These are phyloP conservation scores for Triadica sebifera DNA, from an alignment of 345 rosid genomes.

Conservation along the genomic window DNA sequence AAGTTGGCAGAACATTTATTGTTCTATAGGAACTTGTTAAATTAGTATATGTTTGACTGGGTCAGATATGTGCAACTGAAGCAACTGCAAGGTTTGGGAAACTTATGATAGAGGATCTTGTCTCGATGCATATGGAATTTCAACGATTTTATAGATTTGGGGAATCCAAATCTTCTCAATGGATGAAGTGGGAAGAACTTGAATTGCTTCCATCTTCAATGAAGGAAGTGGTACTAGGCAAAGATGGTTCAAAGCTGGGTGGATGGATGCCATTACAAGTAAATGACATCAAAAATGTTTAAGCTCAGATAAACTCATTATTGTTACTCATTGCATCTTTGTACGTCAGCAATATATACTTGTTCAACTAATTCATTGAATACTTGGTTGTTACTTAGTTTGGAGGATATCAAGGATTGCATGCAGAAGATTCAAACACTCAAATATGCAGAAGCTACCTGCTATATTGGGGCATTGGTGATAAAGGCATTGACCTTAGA, in stretches of 20 bases:
- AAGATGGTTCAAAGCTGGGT: slow-evolving; percentile 59
- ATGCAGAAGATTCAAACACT: too few relatives aligned
- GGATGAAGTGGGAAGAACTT: slow-evolving; percentile 67
- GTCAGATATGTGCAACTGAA: slow-evolving; percentile 71
- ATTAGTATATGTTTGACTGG: slow-evolving; percentile 3
- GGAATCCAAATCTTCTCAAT: slow-evolving; percentile 43
- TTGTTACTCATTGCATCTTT: neutral
- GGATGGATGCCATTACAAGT: slow-evolving; percentile 90
- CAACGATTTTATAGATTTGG: slow-evolving; percentile 52
- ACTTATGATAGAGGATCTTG: slow-evolving; percentile 88
- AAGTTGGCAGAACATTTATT: neutral
- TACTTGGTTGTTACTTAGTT: slow-evolving; percentile 43
- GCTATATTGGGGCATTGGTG: too few relatives aligned
- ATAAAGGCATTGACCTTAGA: too few relatives aligned
- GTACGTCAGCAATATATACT: neutral
- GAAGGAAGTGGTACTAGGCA: slow-evolving; percentile 53
- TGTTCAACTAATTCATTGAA: neutral
- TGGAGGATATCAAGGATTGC: slow-evolving; percentile 48
- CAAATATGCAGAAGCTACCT: too few relatives aligned
- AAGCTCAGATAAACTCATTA: neutral
- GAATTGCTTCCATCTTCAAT: slow-evolving; percentile 50
- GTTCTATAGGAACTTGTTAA: slow-evolving; percentile 10
- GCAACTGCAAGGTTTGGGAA: slow-evolving; percentile 69
- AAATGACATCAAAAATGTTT: neutral
- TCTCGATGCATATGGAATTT: slow-evolving; percentile 71